phyloP scores from a whole-genome alignment of 306 rosid genomes.

The Cicer bijugum region DNA sequence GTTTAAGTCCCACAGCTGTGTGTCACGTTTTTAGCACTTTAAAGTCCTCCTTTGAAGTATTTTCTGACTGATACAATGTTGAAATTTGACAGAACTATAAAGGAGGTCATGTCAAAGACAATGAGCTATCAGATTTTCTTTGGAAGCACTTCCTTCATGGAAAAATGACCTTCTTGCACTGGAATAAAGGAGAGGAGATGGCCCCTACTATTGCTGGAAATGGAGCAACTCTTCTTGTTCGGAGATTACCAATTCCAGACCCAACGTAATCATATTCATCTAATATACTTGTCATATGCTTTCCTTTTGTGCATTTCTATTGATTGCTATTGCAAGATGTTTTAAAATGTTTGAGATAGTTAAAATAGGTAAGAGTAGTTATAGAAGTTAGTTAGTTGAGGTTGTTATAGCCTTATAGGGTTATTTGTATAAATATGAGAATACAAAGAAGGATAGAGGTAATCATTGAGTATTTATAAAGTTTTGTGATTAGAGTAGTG shows the following conservation, averaged over 20 bases:
- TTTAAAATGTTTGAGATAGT: slow-evolving; percentile 21
- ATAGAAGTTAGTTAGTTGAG: too few relatives aligned
- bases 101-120: slow-evolving; percentile 65
- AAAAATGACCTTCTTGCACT: slow-evolving; percentile 77
- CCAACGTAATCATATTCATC: slow-evolving; percentile 59
- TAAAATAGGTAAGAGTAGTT: too few relatives aligned
- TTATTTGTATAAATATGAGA: too few relatives aligned
- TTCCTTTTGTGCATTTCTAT: slow-evolving; percentile 30
- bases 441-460: too few relatives aligned
- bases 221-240: slow-evolving; percentile 82
- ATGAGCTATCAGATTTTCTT: slow-evolving; percentile 52
- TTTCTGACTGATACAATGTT: slow-evolving; percentile 38
- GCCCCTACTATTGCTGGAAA: slow-evolving; percentile 65
- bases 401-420: too few relatives aligned
- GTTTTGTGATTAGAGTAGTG: too few relatives aligned
- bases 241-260: slow-evolving; percentile 68
- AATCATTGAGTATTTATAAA: too few relatives aligned
- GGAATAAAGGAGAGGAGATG: slow-evolving; percentile 91
- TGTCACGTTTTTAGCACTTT: slow-evolving; percentile 23
- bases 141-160: slow-evolving; percentile 66
- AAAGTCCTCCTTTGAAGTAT: slow-evolving; percentile 20
- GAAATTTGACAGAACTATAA: slow-evolving; percentile 65
- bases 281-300: slow-evolving; percentile 6
- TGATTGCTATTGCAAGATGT: slow-evolving; percentile 33
- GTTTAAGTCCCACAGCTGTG: slow-evolving; percentile 26